Evolutionary conservation across 768 basidiomycete genomes (phyloP), one percentile per base, ranked within the genome.

Genomic region (Kwoniella sp.): DNA sequence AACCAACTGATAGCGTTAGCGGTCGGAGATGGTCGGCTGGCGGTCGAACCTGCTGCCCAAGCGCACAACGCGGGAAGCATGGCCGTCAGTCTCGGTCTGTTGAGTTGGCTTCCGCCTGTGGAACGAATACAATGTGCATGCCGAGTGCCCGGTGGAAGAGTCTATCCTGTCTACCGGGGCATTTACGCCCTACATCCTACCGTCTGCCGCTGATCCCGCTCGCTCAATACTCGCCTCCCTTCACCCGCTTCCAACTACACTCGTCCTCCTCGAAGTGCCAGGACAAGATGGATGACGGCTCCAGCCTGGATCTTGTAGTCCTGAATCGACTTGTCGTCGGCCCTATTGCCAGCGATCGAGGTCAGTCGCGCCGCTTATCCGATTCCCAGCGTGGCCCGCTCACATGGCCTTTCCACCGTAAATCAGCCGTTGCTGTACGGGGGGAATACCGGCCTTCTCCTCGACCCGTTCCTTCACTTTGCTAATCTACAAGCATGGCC

Each of bases 391-490:
- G 19, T 11, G 29, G 29, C 37, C 75, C 73, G 75, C 75, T 48
- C 54, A 96, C 93, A 96, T 85, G 72, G 95, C 92, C 69, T 91
- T 83, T 28, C 93, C 93, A 67, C 82, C 76, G 73, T 85, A 95
- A 73, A 98, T 98, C 67, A 98, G 76, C 52, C 93, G 83, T 75
- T 98, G 93, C 75, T 98, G 93, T 36, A 80, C 88, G 56, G 93
- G 93, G 20, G 93, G 93, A 34, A 98, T 93, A 60, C 93, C 93
- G 5, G 90, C 91, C 77, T 96, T 92, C 78, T 96, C 92, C 75
- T 98, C 93, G 8, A 96, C 89, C 74, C 88, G 88, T 80, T 93
- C 91, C 79, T 98, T 98, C 77, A 98, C 90, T 62, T 88, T 83
- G 39, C 83, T 79, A 67, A 95, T 88, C 93, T 98, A 70, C 15